Conservation (phyloP, 2,329 filamentous ascomycete species). For the Colletotrichum brevisporum region DNA sequence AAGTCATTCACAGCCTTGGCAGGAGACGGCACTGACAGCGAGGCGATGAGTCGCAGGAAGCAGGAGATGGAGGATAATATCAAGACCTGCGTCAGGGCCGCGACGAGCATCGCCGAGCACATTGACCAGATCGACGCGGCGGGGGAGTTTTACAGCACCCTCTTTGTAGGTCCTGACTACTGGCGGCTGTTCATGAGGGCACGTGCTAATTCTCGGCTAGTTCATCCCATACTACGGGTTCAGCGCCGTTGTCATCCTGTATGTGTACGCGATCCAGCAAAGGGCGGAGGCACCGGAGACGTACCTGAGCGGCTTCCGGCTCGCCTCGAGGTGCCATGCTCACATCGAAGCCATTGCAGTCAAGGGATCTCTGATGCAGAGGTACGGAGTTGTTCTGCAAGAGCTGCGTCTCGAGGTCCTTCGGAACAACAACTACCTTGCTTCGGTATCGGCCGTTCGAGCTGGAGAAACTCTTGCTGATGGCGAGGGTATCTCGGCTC, state of each 20-base stretch:
- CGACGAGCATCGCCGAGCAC: slow-evolving; percentile 53
- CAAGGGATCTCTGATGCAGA: slow-evolving; percentile 54
- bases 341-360: slow-evolving; percentile 54
- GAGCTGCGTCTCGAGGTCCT: slow-evolving; percentile 49
- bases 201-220: slow-evolving; percentile 35
- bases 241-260: slow-evolving; percentile 59
- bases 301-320: slow-evolving; percentile 50
- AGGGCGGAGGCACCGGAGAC: slow-evolving; percentile 44
- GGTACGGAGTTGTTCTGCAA: slow-evolving; percentile 58
- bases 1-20: slow-evolving; percentile 48
- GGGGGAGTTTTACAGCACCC: slow-evolving; percentile 54
- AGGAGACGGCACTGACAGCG: neutral
- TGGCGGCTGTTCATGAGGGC: neutral
- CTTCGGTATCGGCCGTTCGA: slow-evolving; percentile 9
- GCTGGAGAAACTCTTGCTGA: neutral
- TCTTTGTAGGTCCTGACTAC: slow-evolving; percentile 51
- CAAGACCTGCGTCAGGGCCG: slow-evolving; percentile 53
- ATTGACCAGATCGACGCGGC: slow-evolving; percentile 54
- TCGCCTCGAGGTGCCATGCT: slow-evolving; percentile 55
- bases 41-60: slow-evolving; percentile 15
- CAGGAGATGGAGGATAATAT: slow-evolving; percentile 40
- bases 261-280: slow-evolving; percentile 59
- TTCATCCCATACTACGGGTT: slow-evolving; percentile 60
- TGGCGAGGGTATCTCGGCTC: neutral
- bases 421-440: slow-evolving; percentile 43